These are phyloP conservation scores for Picea glauca DNA, from an alignment of 75 land plant genomes.

Conservation along the genomic window DNA sequence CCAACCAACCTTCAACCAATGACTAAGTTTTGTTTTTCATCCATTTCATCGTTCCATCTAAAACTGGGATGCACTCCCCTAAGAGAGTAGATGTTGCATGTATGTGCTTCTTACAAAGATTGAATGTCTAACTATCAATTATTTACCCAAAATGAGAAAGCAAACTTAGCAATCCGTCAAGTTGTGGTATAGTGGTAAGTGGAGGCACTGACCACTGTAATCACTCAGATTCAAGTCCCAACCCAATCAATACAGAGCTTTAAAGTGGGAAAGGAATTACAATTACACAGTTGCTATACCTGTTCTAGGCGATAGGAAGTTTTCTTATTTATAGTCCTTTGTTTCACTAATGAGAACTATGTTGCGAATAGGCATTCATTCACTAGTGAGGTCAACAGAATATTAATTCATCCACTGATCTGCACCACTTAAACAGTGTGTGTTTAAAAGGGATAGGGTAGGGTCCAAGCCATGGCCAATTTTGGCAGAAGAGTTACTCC, in stretches of 20 bases:
- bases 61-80: neutral
- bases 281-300: too few species aligned
- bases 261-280: too few species aligned
- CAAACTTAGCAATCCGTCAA: neutral
- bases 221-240: neutral
- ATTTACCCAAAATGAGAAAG: too few species aligned
- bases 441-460: too few species aligned
- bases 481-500: neutral
- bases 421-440: too few species aligned
- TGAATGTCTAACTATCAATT: neutral
- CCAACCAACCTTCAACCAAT: neutral
- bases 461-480: neutral
- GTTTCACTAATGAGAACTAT: too few species aligned
- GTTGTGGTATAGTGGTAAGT: neutral
- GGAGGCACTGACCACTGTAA: neutral
- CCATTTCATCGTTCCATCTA: neutral
- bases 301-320: too few species aligned
- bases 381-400: too few species aligned
- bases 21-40: neutral
- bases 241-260: too few species aligned
- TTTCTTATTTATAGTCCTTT: too few species aligned
- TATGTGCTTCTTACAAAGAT: neutral
- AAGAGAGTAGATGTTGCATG: neutral
- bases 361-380: too few species aligned
- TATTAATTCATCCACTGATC: too few species aligned